Conservation (phyloP, 176 grass and related monocot species). For the Zizania latifolia region DNA sequence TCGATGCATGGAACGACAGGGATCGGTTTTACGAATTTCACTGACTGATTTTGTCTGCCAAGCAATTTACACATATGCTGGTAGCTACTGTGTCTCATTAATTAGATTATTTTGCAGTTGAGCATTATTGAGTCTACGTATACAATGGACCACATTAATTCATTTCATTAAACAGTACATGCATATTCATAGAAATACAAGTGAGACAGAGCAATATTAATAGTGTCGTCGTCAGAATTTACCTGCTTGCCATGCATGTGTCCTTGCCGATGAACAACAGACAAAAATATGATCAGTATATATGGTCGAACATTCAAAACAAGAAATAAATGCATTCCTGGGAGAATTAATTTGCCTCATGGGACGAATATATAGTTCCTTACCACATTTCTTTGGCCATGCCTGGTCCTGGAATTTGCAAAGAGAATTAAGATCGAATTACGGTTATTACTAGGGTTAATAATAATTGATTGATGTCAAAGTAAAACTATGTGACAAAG, state of each 20-base stretch:
- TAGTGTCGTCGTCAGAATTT: neutral
- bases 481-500: neutral
- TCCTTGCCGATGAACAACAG: constrained; percentile 15
- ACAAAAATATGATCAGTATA: neutral
- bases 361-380: neutral
- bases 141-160: neutral
- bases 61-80: too few species aligned
- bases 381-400: constrained; percentile 62
- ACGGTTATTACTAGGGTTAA: neutral
- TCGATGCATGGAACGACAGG: neutral
- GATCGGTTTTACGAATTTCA: neutral
- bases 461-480: neutral
- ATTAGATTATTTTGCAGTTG: neutral
- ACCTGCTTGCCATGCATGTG: constrained; percentile 57
- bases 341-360: neutral
- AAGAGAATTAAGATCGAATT: neutral
- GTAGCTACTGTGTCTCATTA: neutral
- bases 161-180: neutral
- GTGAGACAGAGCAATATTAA: neutral
- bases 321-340: neutral
- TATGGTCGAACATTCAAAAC: neutral
- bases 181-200: neutral
- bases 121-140: neutral
- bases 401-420: constrained; percentile 37
- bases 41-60: too few species aligned